A percentile compares a stretch with the other conserved stretches of the same genome.
Conservation (phyloP, 148 eudicot species). For the Chenopodium suecicum region DNA sequence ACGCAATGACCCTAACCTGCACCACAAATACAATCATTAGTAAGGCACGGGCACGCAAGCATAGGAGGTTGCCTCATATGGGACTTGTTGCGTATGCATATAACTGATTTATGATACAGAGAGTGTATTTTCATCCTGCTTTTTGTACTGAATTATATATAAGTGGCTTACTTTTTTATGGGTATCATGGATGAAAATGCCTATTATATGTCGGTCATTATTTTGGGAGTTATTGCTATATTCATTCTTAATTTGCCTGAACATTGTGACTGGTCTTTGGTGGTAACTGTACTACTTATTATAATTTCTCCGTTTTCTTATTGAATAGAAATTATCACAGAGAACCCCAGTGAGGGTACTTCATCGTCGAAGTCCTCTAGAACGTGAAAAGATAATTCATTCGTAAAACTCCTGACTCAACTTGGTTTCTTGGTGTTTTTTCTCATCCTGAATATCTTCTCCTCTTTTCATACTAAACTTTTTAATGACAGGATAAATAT, state of each 20-base stretch:
- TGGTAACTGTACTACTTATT: slow-evolving; percentile 9
- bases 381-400: slow-evolving; percentile 84
- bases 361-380: slow-evolving; percentile 96
- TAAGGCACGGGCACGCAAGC: too few relatives aligned
- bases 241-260: slow-evolving; percentile 1
- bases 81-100: neutral
- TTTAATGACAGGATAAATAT: slow-evolving; percentile 67
- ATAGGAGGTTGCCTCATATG: too few relatives aligned
- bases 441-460: neutral
- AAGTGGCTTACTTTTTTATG: neutral
- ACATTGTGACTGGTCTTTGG: neutral
- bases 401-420: slow-evolving; percentile 43
- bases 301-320: slow-evolving; percentile 3
- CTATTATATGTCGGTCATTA: neutral
- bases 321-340: slow-evolving; percentile 67
- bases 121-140: neutral
- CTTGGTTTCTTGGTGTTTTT: neutral
- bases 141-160: neutral
- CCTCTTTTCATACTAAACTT: neutral
- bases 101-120: neutral
- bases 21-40: too few relatives aligned
- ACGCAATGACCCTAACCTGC: too few relatives aligned
- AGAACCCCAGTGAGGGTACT: slow-evolving; percentile 94
- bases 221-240: neutral
- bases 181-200: neutral